Conservation (phyloP, 371 early-diverging fungal species). For the Lichtheimia hyalospora region DNA sequence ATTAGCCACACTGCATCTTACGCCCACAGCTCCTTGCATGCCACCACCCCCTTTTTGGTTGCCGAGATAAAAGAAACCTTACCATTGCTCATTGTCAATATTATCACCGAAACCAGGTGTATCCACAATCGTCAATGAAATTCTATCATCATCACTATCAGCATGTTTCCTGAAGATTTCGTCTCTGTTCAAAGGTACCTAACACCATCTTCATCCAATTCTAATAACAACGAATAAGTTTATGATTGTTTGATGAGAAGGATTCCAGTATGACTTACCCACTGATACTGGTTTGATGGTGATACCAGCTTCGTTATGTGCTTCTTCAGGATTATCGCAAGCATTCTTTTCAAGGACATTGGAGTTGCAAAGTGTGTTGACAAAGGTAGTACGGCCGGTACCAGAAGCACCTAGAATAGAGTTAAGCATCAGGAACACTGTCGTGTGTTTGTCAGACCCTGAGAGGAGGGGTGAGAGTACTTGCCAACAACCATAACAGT, state of each 20-base stretch:
- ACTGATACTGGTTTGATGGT: constrained; percentile 81
- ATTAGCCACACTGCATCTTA: background rate
- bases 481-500: constrained; percentile 96
- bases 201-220: constrained; percentile 96
- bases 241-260: background rate
- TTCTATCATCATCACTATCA: constrained; percentile 16
- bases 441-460: background rate
- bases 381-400: constrained; percentile 97
- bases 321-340: constrained; percentile 80
- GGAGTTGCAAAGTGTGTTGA: constrained; percentile 95
- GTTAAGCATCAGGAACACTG: background rate
- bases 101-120: constrained; percentile 97
- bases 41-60: too few species aligned
- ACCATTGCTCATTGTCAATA: constrained; percentile 80
- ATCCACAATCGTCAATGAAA: constrained; percentile 86
- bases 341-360: constrained; percentile 68
- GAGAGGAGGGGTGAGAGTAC: constrained; percentile 10
- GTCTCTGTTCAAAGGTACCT: constrained; percentile 54
- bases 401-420: constrained; percentile 78
- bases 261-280: constrained; percentile 19
- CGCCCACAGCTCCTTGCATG: background rate
- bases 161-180: background rate
- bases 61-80: constrained; percentile 10
- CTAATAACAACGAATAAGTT: constrained; percentile 34
- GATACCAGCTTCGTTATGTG: constrained; percentile 91